These are phyloP conservation scores for Yamadazyma nakazawae DNA, from an alignment of 805 yeast species.

Conservation along the genomic window DNA sequence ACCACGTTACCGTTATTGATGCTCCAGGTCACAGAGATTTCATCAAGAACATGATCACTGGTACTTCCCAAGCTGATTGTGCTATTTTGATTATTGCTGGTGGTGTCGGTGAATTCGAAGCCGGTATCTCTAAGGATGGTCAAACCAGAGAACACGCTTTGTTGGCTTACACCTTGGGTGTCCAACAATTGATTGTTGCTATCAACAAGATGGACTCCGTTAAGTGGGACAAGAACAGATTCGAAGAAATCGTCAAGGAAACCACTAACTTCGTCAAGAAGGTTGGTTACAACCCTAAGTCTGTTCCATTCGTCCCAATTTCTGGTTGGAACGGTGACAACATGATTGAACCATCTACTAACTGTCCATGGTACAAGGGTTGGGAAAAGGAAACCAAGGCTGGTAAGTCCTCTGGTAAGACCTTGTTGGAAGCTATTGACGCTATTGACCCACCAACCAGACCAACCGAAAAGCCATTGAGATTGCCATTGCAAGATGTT, in stretches of 20 bases:
- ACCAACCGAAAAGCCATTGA: slow-evolving; percentile 83
- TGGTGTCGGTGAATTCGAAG: slow-evolving; percentile 93
- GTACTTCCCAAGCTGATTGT: slow-evolving; percentile 92
- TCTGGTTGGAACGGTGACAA: slow-evolving; percentile 93
- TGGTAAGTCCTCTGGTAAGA: slow-evolving; percentile 69
- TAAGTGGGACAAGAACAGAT: slow-evolving; percentile 81
- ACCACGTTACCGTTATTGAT: slow-evolving; percentile 86
- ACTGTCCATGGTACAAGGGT: slow-evolving; percentile 89
- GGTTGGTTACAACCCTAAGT: slow-evolving; percentile 81
- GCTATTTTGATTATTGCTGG: slow-evolving; percentile 85
- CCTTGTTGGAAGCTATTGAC: slow-evolving; percentile 82
- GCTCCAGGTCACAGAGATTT: slow-evolving; percentile 97
- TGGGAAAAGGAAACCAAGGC: slow-evolving; percentile 77
- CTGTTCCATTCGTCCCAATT: slow-evolving; percentile 84
- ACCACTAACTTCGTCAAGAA: slow-evolving; percentile 77
- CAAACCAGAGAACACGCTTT: slow-evolving; percentile 95
- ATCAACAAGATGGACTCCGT: slow-evolving; percentile 95
- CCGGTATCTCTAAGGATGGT: slow-evolving; percentile 92
- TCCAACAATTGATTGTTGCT: slow-evolving; percentile 81
- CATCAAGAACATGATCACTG: slow-evolving; percentile 95
- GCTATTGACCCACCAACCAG: slow-evolving; percentile 76
- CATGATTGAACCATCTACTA: slow-evolving; percentile 80
- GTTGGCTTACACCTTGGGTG: slow-evolving; percentile 87
- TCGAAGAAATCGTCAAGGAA: slow-evolving; percentile 73
- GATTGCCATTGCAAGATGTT: slow-evolving; percentile 87